Evolutionary conservation across 2,329 filamentous ascomycete species (phyloP), one percentile per base, ranked within the genome.

Genomic region (Monilinia vaccinii-corymbosi): DNA sequence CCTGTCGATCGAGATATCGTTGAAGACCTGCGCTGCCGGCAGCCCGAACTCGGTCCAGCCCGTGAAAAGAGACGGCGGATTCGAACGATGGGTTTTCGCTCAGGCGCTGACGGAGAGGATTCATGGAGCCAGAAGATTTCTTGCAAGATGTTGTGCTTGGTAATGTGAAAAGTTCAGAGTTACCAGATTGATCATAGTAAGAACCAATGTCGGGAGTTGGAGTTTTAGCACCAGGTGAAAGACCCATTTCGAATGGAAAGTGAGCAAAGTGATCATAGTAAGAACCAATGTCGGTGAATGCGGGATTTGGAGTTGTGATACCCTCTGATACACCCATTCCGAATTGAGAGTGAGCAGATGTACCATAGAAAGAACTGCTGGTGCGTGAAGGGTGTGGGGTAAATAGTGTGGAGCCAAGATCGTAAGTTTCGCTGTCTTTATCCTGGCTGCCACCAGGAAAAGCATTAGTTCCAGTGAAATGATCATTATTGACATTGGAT

Each of bases 71-170:
- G 23, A 60, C 28, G 4, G 57, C 57, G 3, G 57, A 55, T 10
- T 60, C 57, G 4, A 60, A 60, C 1, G 51, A 53, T 8, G 57
- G 57, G 9, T 55, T 60, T 13, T 55, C 49, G n/a, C 57, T 60
- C 14, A 60, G 31, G 13, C 57, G 32, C 28, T 55, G 57, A 18
- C 49, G 48, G 18, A 46, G 40, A 7, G 53, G 31, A 2, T 55
- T 55, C 53, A 36, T 56, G 16, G 44, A 11, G 8, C 38, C 9
- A 21, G 2, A 2, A 4, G 8, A 13, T 31, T 56, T 48, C 45
- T 38, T 57, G 16, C 40, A 38, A 11, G 48, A 55, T 28, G 21
- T 18, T 10, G 18, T 55, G 16, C 11, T 21, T 16, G 48, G 38
- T 8, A 25, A 32, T 18, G 11, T 1, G 8, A 32, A 3, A 44